Base-by-base conservation (phyloP, 2,329 filamentous ascomycete species). In the Xylariales sp. region DNA sequence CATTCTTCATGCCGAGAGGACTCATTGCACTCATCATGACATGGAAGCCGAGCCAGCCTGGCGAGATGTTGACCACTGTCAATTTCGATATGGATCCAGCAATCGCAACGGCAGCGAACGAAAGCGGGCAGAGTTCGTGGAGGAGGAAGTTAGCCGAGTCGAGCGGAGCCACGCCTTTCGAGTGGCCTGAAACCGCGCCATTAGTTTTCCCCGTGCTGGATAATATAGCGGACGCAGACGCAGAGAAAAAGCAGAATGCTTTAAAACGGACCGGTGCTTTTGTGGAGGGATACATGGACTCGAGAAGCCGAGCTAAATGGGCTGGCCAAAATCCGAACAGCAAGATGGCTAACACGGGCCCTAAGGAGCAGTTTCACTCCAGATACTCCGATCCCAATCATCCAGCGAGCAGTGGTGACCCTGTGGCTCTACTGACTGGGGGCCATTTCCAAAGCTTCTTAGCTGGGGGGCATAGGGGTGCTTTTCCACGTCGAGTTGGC, bases 241-340 rank as follows among this genome's bases (percentile, higher is more conserved):
- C 28, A 32, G 49, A 39, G n/a, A 70, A 74, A 64, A 72, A 73
- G 56, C 58, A 72, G 65, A 67, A 66, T n/a, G 65, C 62, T 0
- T 12, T 80, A 67, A 79, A 78, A 57, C 69, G 70, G 5, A 69
- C 71, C n/a, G 74, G 78, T 41, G 72, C 77, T 54, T 82, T 73
- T 70, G 76, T 87, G n/a, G 76, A 74, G 3, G 79, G 82, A 52
- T 87, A 87, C 71, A 72, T 83, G 52, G 85, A 88, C 71, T 80
- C 82, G 14, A 76, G 83, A 23, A 82, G 83, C 0, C 82, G 83
- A 56, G 83, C 83, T 0, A 72, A 78, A 52, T 86, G 56, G 56
- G 64, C 56, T 9, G 64, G 48, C n/a, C 30, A 66, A 30, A 62
- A 83, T 66, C 82, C 82, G 55, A 69, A 76, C 72, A 45, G 34